Evolutionary conservation across 83 land plant species (phyloP).

Genomic region (Thuja plicata): DNA sequence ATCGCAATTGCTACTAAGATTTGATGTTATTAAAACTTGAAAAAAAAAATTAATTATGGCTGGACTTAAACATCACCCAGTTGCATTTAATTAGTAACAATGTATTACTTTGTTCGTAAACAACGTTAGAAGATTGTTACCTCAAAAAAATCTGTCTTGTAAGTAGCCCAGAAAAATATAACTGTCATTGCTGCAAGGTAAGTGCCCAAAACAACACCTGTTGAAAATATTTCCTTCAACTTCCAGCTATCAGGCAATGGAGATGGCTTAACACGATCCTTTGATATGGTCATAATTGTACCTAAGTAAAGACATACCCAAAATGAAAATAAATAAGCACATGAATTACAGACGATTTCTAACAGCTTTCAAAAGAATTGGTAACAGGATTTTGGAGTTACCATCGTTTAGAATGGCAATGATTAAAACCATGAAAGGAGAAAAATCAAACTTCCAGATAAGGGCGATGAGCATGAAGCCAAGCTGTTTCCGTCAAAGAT

Average conservation of each 20-base stretch:
- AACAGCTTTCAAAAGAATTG: neutral
- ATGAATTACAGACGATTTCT: neutral
- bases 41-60: no score
- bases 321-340: neutral
- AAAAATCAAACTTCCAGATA: no score
- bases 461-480: no score
- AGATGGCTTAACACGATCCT: conserved; percentile 24
- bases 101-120: no score
- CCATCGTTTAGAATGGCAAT: no score
- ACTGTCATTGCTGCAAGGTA: conserved; percentile 23
- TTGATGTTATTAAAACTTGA: no score
- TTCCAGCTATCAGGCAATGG: conserved; percentile 18
- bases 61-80: no score
- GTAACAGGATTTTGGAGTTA: no score
- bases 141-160: conserved; percentile 17
- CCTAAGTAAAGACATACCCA: neutral
- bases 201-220: conserved; percentile 16
- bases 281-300: conserved; percentile 24
- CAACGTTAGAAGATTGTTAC: neutral
- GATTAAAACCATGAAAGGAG: no score
- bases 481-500: no score
- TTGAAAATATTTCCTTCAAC: conserved; percentile 16
- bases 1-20: no score
- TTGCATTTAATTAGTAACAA: no score
- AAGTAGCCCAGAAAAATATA: conserved; percentile 10